Evolutionary conservation across 345 rosid species (phyloP), one percentile per base, ranked within the genome.

Genomic region (Pugionium cornutum): DNA sequence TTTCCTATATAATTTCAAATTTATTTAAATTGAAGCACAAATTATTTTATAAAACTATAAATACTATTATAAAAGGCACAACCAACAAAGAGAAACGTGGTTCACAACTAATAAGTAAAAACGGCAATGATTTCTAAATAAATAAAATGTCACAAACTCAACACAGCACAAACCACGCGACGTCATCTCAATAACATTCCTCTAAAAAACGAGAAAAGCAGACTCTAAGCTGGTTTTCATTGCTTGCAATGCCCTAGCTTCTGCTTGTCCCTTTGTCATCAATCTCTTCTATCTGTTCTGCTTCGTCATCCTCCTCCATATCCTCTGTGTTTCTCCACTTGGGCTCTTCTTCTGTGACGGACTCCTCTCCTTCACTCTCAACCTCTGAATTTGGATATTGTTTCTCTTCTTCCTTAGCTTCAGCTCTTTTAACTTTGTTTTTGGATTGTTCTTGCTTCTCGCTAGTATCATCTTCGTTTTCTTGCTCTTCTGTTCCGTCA

Each of bases 301-400:
- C 46, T 36, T 48, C 67, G 3, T 18, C 18, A 18, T 18, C 18
- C 18, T 62, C 46, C 67, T 65, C 76, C 71, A 58, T 32, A 27
- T 67, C 77, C 4, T 62, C 73, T 30, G 73, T 68, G 46, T 68
- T 68, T 62, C 74, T 74, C 73, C 77, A 67, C 41, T 58, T 73
- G 2, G 76, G 76, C 62, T 73, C 72, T 52, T 73, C 76, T 59
- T 58, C 67, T 0, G 54, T 64, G 30, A 51, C 71, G 42, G 76
- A 49, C 18, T 18, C 18, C 6, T 31, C 59, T 2, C 58, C 66
- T 58, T 72, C 71, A 58, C 71, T 72, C 71, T 66, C 44, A 43
- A 1, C 70, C 18, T 18, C 18, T 57, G 18, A 18, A 18, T 18
- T 18, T 18, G 41, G 6, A 6, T 37, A 37, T 5, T 57, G 18